Evolutionary conservation across 805 yeast genomes (phyloP), one percentile per base, ranked within the genome.

Genomic region (Myxozyma mucilagina): DNA sequence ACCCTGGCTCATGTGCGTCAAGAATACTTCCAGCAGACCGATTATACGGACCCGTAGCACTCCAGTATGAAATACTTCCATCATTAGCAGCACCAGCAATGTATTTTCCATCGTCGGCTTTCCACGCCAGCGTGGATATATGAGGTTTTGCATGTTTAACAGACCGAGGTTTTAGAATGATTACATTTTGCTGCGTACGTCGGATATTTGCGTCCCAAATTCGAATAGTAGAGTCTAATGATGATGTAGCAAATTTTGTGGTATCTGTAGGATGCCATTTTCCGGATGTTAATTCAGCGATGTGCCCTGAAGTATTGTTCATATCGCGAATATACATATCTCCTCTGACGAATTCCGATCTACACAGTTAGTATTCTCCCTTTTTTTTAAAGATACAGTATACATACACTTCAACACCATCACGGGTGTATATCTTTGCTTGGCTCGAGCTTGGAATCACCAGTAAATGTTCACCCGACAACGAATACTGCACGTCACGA

Each of bases 301-400:
- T 61, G 60, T 75, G 78, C 18, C 78, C 78, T 42, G 67, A 68
- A 8, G 78, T 75, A 54, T 73, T 72, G 50, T 67, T 66, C 67
- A 75, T 64, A 45, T 75, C 77, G 18, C 70, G 68, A 24, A 75
- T 57, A 61, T 76, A 75, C 72, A 70, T 70, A 50, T 75, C 78
- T 2, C 78, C 78, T 4, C 68, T 65, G 10, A 53, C 63, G 47
- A 59, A 74, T 47, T 70, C 71, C 0, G 58, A 67, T 32, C 68
- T 54, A 35, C 4, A 13, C 36, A 32, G 4, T 63, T 49, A 41
- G 42, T 41, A 16, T 47, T 16, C 24, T 55, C 56, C 39, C 18
- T 4, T 7, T 11, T 9, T 8, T n/a, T 44, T 18, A 20, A 16
- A 38, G 13, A 18, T 6, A 36, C 41, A 31, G 13, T 20, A 14